These are phyloP conservation scores for Plantago coronopus DNA, from an alignment of 305 asterid genomes.

Conservation along the genomic window DNA sequence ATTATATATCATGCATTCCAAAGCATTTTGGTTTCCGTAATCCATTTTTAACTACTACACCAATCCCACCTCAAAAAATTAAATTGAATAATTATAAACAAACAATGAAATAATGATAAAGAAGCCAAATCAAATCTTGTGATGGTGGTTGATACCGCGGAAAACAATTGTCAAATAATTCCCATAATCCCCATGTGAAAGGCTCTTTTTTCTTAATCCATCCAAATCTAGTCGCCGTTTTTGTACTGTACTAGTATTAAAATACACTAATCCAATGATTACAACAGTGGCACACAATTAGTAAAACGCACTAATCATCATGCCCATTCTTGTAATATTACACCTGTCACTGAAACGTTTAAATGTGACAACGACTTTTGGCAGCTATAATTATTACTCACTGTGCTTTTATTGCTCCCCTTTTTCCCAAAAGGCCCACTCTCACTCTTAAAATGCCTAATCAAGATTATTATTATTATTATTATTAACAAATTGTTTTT, in stretches of 20 bases:
- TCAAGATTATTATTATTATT: no score
- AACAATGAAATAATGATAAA: not conserved
- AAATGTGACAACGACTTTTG: conserved; percentile 67
- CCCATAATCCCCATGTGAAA: not conserved
- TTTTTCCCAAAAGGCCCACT: conserved; percentile 41
- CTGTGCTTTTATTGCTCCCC: conserved; percentile 30
- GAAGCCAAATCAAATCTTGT: conserved; percentile 1
- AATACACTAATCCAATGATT: not conserved
- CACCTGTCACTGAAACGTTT: conserved; percentile 45
- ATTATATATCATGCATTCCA: no score
- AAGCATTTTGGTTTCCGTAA: no score
- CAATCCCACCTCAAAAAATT: no score
- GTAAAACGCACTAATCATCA: conserved; percentile 2
- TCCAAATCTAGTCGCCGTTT: conserved; percentile 1
- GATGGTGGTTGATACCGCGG: not conserved
- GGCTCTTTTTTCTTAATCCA: not conserved
- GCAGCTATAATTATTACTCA: conserved; percentile 33
- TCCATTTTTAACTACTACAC: no score
- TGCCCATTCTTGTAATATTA: conserved; percentile 23
- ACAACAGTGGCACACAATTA: conserved; percentile 18
- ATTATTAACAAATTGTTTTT: not conserved
- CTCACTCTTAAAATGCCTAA: conserved; percentile 7
- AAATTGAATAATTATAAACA: not conserved
- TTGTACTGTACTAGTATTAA: not conserved
- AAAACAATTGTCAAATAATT: not conserved